Evolutionary conservation across 345 rosid species (phyloP).

Genomic region (Camelina neglecta): DNA sequence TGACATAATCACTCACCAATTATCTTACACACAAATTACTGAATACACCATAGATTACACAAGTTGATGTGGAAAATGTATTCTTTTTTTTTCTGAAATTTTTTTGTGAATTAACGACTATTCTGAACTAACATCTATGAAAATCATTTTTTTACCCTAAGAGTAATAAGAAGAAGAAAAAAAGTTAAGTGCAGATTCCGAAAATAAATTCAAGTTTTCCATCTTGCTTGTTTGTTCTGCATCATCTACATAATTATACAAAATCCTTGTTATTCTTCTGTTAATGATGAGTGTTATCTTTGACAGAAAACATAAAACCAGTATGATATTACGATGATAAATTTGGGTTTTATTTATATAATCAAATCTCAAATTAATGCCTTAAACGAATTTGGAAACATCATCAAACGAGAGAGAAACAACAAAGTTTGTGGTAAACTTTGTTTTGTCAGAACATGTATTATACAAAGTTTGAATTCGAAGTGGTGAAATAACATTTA

Average conservation of each 20-base stretch:
- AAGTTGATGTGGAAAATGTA: slow-evolving; percentile 29
- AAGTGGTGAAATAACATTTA: not conserved
- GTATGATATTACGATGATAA: not conserved
- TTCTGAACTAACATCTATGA: not conserved
- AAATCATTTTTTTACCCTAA: not conserved
- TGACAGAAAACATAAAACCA: not conserved
- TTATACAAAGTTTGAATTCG: not conserved
- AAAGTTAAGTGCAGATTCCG: too few relatives aligned
- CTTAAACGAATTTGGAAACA: not conserved
- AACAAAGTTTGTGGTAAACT: too few relatives aligned
- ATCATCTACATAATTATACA: too few relatives aligned
- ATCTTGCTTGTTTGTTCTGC: too few relatives aligned
- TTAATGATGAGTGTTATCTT: not conserved
- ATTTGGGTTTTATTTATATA: not conserved
- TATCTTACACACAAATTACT: slow-evolving; percentile 13
- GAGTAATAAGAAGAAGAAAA: too few relatives aligned
- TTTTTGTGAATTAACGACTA: not conserved
- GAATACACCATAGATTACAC: slow-evolving; percentile 23
- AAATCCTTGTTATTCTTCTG: not conserved
- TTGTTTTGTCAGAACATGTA: not conserved
- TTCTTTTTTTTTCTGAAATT: too few relatives aligned
- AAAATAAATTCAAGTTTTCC: too few relatives aligned
- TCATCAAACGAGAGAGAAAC: not conserved
- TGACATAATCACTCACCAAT: slow-evolving; percentile 30
- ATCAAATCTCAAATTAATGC: not conserved